Conservation (phyloP, 495 filamentous ascomycete genomes). For the Lasiosphaeria hispida region DNA sequence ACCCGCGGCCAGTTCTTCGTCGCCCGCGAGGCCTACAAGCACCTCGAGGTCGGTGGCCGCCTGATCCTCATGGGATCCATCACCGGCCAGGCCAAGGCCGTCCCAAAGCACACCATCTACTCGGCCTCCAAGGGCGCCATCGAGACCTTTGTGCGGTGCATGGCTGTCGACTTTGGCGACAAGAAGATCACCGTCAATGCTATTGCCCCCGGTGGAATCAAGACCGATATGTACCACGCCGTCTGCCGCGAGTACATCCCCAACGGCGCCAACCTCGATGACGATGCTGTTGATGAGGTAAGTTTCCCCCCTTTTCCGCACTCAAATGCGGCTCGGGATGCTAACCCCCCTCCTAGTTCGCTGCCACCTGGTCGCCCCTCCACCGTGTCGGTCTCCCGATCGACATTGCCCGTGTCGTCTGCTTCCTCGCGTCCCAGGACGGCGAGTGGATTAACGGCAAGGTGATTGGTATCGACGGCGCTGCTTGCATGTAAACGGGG, state of each 20-base stretch:
- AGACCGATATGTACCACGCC: slow-evolving; percentile 68
- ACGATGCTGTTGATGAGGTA: slow-evolving; percentile 37
- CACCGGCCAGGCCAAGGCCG: slow-evolving; percentile 60
- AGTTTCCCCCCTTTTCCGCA: neutral
- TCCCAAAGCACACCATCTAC: slow-evolving; percentile 63
- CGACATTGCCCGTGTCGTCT: slow-evolving; percentile 63
- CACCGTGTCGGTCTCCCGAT: slow-evolving; percentile 60
- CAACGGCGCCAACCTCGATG: slow-evolving; percentile 46
- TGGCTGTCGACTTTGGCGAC: slow-evolving; percentile 39
- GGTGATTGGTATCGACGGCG: slow-evolving; percentile 47
- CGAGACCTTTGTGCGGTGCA: slow-evolving; percentile 37
- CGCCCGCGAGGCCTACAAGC: slow-evolving; percentile 63
- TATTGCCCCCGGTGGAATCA: slow-evolving; percentile 65
- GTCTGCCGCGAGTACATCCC: slow-evolving; percentile 66
- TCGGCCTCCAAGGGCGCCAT: slow-evolving; percentile 38
- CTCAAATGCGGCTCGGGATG: neutral
- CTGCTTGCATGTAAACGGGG: slow-evolving; percentile 45
- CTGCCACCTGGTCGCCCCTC: slow-evolving; percentile 57
- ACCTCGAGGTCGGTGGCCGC: slow-evolving; percentile 59
- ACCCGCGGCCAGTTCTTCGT: slow-evolving; percentile 81
- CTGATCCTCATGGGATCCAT: slow-evolving; percentile 64
- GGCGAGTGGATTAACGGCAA: slow-evolving; percentile 68
- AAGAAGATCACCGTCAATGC: slow-evolving; percentile 62
- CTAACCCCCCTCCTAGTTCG: slow-evolving; percentile 33
- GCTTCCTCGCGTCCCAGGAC: slow-evolving; percentile 63